Conservation (phyloP, 805 yeast genomes). For the Yarrowia phangngaensis region DNA sequence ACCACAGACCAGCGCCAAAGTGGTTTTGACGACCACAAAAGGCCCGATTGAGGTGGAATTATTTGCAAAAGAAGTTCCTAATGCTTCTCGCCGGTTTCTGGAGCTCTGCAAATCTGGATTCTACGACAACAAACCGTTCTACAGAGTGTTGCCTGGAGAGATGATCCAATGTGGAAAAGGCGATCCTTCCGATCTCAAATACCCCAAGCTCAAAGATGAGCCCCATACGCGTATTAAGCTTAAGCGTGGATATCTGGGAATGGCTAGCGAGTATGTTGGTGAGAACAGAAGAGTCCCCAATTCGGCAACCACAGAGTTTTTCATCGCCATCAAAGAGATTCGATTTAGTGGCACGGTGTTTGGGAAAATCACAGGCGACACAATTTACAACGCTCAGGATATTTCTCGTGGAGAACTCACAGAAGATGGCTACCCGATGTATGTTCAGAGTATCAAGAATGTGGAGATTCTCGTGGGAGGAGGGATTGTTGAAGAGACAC, state of each 20-base stretch:
- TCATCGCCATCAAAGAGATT: constrained; percentile 49
- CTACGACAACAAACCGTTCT: constrained; percentile 46
- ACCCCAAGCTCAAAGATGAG: constrained; percentile 42
- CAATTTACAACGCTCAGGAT: constrained; percentile 50
- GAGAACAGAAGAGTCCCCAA: constrained; percentile 27
- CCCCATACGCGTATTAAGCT: constrained; percentile 51
- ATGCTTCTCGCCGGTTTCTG: constrained; percentile 48
- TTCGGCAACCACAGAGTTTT: constrained; percentile 42
- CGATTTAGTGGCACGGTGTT: constrained; percentile 45
- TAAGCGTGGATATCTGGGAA: constrained; percentile 55
- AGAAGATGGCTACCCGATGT: constrained; percentile 16
- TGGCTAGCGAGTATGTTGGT: constrained; percentile 42
- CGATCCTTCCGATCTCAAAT: constrained; percentile 37
- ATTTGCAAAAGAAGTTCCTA: constrained; percentile 67
- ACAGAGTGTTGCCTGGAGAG: constrained; percentile 41
- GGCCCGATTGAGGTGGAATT: constrained; percentile 59
- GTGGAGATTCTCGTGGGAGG: constrained; percentile 11
- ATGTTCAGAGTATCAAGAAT: neutral
- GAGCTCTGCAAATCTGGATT: constrained; percentile 46
- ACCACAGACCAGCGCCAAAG: constrained; percentile 41
- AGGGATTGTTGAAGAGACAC: constrained; percentile 2
- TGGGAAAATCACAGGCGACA: constrained; percentile 57
- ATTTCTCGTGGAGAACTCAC: constrained; percentile 44
- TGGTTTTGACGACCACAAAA: constrained; percentile 52
- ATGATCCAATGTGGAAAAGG: constrained; percentile 44